Percentiles rank a stretch among this genome's conserved stretches.
Evolutionary conservation across 176 grass and related monocot genomes (phyloP).

Genomic region (Cocos nucifera): DNA sequence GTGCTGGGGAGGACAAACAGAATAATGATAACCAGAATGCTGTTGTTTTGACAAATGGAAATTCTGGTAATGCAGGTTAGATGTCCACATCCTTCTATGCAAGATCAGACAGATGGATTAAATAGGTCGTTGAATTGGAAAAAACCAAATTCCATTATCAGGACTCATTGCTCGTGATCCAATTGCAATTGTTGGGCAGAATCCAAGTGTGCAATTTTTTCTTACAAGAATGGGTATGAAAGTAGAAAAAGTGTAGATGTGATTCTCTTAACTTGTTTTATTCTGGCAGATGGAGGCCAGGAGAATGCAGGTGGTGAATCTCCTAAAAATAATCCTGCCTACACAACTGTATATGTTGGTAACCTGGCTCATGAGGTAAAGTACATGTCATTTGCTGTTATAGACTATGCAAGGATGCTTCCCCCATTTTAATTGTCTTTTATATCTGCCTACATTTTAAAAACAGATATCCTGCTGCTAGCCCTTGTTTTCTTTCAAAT

Average conservation of each 20-base stretch:
- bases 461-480: too few relatives aligned
- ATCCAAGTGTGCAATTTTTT: too few relatives aligned
- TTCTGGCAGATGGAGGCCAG: constrained; percentile 40
- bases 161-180: too few relatives aligned
- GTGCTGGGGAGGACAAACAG: constrained; percentile 64
- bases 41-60: constrained; percentile 60
- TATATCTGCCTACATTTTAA: too few relatives aligned
- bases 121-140: background rate
- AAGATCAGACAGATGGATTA: background rate
- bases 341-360: constrained; percentile 79
- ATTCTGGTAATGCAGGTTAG: constrained; percentile 50
- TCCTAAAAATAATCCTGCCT: constrained; percentile 77
- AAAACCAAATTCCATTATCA: too few relatives aligned
- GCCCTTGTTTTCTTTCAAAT: too few relatives aligned
- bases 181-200: too few relatives aligned
- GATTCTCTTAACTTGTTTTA: constrained; percentile 10
- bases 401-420: background rate
- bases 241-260: background rate
- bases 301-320: constrained; percentile 43
- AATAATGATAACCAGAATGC: constrained; percentile 60
- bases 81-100: constrained; percentile 10
- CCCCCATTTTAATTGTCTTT: too few relatives aligned
- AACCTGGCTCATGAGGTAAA: constrained; percentile 75
- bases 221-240: too few relatives aligned
- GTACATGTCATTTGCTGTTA: background rate